Conservation (phyloP, 108 stramenopile genomes). For the Conticribra guillardii region DNA sequence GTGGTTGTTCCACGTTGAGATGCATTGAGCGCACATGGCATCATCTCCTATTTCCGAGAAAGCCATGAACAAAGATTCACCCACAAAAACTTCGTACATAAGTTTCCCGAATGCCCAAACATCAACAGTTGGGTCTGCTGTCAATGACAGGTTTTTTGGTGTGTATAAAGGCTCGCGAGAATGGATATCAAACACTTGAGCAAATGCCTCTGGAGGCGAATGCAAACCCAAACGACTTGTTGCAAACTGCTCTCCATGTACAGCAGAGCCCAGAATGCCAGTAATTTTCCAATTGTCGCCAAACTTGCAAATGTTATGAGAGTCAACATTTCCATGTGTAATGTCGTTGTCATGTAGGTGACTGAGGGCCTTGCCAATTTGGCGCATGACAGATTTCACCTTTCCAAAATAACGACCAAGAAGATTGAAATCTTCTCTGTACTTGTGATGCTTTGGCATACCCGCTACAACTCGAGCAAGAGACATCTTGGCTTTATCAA, state of each 20-base stretch:
- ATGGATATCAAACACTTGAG: constrained; percentile 7
- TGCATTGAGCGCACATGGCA: constrained; percentile 31
- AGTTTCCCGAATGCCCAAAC: constrained; percentile 85
- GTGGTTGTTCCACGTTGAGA: constrained; percentile 41
- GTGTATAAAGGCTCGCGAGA: constrained; percentile 24
- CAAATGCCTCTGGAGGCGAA: constrained; percentile 74
- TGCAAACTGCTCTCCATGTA: constrained; percentile 49
- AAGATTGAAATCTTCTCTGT: constrained; percentile 45
- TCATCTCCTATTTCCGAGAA: constrained; percentile 24
- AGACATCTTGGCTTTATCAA: constrained; percentile 60
- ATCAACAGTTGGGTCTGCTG: constrained; percentile 60
- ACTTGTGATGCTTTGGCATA: constrained; percentile 65
- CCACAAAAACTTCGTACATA: constrained; percentile 77
- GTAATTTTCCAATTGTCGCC: constrained; percentile 76
- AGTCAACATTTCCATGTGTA: constrained; percentile 69
- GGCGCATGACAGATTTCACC: constrained; percentile 58
- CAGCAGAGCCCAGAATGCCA: constrained; percentile 55
- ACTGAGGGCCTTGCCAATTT: constrained; percentile 63
- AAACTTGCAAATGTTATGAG: constrained; percentile 71
- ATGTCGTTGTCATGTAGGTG: constrained; percentile 69
- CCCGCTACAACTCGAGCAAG: constrained; percentile 67
- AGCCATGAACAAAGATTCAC: constrained; percentile 64
- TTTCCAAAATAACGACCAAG: constrained; percentile 64
- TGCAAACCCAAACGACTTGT: constrained; percentile 49
- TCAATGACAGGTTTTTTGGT: constrained; percentile 35